These are phyloP conservation scores for Salix dunnii DNA, from an alignment of 345 rosid species.

Conservation along the genomic window DNA sequence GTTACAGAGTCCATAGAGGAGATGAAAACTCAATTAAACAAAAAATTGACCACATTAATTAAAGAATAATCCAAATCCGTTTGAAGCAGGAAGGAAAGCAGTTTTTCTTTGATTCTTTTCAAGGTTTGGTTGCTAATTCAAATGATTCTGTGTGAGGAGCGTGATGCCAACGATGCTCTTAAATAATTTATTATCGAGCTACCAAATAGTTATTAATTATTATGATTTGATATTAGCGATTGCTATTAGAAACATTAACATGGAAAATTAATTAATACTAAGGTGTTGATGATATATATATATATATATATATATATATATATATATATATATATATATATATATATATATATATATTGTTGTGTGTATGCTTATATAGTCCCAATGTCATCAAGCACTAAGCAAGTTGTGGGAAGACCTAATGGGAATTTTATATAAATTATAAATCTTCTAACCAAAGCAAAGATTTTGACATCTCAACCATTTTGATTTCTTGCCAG, in stretches of 20 bases:
- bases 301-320: too few species aligned
- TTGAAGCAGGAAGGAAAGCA: background rate
- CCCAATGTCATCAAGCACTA: conserved; percentile 39
- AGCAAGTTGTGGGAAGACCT: conserved; percentile 14
- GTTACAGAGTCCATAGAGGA: background rate
- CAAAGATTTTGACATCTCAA: conserved; percentile 56
- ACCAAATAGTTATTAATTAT: background rate
- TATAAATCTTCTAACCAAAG: conserved; percentile 18
- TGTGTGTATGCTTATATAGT: too few species aligned
- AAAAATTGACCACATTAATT: too few species aligned
- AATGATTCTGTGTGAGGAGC: background rate
- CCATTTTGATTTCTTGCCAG: conserved; percentile 32
- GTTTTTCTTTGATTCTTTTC: background rate
- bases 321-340: too few species aligned
- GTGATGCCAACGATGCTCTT: background rate
- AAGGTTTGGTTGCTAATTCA: background rate
- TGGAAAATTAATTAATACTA: background rate
- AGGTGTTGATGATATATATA: too few species aligned
- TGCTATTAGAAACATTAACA: background rate
- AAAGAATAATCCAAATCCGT: too few species aligned
- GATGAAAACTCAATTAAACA: background rate
- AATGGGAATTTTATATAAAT: conserved; percentile 11
- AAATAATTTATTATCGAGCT: background rate
- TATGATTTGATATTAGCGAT: background rate
- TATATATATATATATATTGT: too few species aligned